Evolutionary conservation across 768 basidiomycete genomes (phyloP), one percentile per base, ranked within the genome.

Genomic region (Leucocoprinus leucothites): DNA sequence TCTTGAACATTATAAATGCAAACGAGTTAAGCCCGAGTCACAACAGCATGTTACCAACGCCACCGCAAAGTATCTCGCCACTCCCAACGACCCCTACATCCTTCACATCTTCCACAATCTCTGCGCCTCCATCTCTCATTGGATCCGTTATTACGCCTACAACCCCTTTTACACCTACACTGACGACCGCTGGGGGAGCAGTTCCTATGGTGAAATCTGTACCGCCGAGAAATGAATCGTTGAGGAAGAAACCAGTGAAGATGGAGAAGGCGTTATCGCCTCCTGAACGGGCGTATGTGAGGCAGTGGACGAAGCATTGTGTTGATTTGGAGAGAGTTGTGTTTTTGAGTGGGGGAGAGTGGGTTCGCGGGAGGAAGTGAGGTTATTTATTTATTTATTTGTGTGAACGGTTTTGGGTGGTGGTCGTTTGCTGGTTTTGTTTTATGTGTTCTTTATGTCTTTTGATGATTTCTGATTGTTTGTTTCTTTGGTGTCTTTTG

Each of bases 301-400:
- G 57, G 28, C 51, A 45, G n/a, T 61, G 60, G 60, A 56, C 44
- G 19, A 58, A 51, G 16, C 48, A 49, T 43, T 61, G 60, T 43
- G 45, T 47, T 3, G 51, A 48, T 21, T 25, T 56, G 6, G 25
- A 53, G n/a, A 38, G 34, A 31, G 53, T 45, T 4, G 47, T 61
- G n/a, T 41, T 48, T 45, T 43, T 61, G 42, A 34, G 50, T 21
- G 60, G 57, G 11, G 35, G 42, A 18, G 51, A 36, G 24, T 60
- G 59, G 59, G n/a, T 35, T 26, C 36, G 19, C 35, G 38, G 38
- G 31, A 44, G 42, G 18, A 41, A n/a, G n/a, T n/a, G n/a, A n/a
- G n/a, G n/a, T n/a, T n/a, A n/a, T n/a, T n/a, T n/a, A n/a, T n/a
- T n/a, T n/a, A n/a, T n/a, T n/a, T n/a, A n/a, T n/a, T n/a, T n/a